Conservation (phyloP, 129 eudicot species). For the Deinandra increscens region DNA sequence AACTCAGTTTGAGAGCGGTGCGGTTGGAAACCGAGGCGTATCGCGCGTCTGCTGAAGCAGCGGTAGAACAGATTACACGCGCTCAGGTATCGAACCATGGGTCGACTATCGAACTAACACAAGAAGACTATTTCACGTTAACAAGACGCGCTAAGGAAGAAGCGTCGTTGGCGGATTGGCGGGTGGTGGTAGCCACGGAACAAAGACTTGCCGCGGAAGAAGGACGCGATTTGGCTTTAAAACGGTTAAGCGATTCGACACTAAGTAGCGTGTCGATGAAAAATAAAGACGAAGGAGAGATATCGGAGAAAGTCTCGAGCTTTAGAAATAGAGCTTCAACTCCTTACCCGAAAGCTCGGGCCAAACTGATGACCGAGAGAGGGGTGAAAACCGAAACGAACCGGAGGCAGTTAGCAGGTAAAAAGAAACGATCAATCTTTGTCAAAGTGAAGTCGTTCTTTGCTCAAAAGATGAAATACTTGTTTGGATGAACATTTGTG, state of each 20-base stretch:
- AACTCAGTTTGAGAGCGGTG: conserved; percentile 47
- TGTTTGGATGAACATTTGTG: conserved; percentile 31
- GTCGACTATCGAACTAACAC: conserved; percentile 25
- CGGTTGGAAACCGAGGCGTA: conserved; percentile 49
- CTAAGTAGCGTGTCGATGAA: too few species aligned
- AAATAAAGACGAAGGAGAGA: not conserved
- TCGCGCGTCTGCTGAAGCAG: conserved; percentile 46
- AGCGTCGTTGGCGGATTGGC: conserved; percentile 48
- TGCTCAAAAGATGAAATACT: conserved; percentile 35
- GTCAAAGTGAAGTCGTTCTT: conserved; percentile 30
- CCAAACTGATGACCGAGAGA: conserved; percentile 8
- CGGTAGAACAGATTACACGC: conserved; percentile 31
- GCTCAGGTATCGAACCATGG: conserved; percentile 4
- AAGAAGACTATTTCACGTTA: conserved; percentile 49
- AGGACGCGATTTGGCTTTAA: conserved; percentile 44
- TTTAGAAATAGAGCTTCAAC: conserved; percentile 12
- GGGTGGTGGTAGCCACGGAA: conserved; percentile 47
- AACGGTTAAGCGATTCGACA: conserved; percentile 28
- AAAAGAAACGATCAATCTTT: conserved; percentile 41
- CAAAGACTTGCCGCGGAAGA: conserved; percentile 59
- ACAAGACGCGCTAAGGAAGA: conserved; percentile 53
- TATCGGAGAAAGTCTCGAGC: conserved; percentile 8
- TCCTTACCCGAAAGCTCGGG: conserved; percentile 23
- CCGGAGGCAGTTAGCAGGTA: conserved; percentile 7
- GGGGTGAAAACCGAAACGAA: conserved; percentile 15